Conservation (phyloP, 805 yeast species). For the Candida coquimbonensis region DNA sequence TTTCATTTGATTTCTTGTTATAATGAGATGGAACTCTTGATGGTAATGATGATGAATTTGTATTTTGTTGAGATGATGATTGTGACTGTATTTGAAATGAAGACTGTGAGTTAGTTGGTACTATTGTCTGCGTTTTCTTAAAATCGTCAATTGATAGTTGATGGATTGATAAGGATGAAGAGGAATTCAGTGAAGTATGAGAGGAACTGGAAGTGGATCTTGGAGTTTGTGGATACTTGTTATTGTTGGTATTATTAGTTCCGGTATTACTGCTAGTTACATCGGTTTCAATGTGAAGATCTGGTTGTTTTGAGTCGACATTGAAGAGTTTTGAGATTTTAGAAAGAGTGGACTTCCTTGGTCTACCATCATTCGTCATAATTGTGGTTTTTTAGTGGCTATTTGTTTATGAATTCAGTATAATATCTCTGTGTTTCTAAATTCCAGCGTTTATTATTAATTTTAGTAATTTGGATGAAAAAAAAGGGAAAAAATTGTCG, state of each 20-base stretch:
- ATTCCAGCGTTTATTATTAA: too few relatives aligned
- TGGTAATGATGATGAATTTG: conserved; percentile 1
- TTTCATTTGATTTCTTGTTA: not conserved
- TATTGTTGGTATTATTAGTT: too few relatives aligned
- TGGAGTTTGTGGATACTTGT: not conserved
- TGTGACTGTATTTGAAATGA: conserved; percentile 1
- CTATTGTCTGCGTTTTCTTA: too few relatives aligned
- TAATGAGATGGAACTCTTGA: not conserved
- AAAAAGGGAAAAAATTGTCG: too few relatives aligned
- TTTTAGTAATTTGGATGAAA: too few relatives aligned
- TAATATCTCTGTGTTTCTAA: too few relatives aligned
- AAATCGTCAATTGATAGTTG: too few relatives aligned
- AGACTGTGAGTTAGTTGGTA: not conserved
- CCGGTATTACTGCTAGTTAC: too few relatives aligned
- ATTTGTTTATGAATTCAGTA: too few relatives aligned
- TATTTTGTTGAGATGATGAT: too few relatives aligned
- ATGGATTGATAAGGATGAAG: too few relatives aligned
- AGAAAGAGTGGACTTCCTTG: conserved; percentile 24
- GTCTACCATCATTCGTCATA: conserved; percentile 11
- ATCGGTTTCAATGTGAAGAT: not conserved
- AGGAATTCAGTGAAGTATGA: conserved; percentile 2
- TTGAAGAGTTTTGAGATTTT: conserved; percentile 25
- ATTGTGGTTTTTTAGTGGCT: not conserved
- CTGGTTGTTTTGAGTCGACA: conserved; percentile 1
- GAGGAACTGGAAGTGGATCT: conserved; percentile 7